These are phyloP conservation scores for Saturnispora dispora DNA, from an alignment of 805 yeast genomes.

Conservation along the genomic window DNA sequence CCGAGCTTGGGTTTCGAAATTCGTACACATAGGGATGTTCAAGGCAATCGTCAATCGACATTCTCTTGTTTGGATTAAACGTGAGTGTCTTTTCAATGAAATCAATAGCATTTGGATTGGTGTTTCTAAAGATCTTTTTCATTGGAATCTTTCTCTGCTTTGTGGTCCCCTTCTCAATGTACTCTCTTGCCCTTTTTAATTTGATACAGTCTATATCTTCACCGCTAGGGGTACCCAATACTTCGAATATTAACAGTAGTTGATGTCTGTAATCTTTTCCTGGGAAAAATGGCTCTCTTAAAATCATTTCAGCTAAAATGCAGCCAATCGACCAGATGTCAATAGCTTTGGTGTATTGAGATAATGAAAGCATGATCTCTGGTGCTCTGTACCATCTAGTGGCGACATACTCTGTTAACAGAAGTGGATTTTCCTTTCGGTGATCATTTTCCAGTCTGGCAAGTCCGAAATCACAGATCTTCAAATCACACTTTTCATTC, in stretches of 20 bases:
- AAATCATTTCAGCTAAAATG: constrained; percentile 60
- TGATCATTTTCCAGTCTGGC: constrained; percentile 45
- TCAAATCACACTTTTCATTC: constrained; percentile 63
- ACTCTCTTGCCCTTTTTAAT: constrained; percentile 68
- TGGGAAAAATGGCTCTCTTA: constrained; percentile 58
- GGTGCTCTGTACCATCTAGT: constrained; percentile 84
- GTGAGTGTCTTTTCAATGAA: constrained; percentile 62
- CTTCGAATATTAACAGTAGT: constrained; percentile 53
- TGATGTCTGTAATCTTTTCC: constrained; percentile 70
- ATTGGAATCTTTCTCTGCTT: constrained; percentile 49
- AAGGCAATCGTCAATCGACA: constrained; percentile 75
- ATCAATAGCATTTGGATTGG: constrained; percentile 46
- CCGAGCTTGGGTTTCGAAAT: constrained; percentile 68
- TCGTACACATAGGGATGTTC: constrained; percentile 66
- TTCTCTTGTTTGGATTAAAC: constrained; percentile 75
- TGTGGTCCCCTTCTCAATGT: constrained; percentile 41
- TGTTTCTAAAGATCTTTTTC: constrained; percentile 38
- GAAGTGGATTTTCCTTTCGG: constrained; percentile 26
- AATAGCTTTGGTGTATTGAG: constrained; percentile 66
- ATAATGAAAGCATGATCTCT: constrained; percentile 67
- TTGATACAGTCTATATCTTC: constrained; percentile 70
- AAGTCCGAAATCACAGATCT: constrained; percentile 72
- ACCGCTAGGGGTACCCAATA: constrained; percentile 63
- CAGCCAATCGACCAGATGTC: constrained; percentile 81
- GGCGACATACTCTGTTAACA: constrained; percentile 73